These are phyloP conservation scores for Salvia sclarea DNA, from an alignment of 305 asterid genomes.

Conservation along the genomic window DNA sequence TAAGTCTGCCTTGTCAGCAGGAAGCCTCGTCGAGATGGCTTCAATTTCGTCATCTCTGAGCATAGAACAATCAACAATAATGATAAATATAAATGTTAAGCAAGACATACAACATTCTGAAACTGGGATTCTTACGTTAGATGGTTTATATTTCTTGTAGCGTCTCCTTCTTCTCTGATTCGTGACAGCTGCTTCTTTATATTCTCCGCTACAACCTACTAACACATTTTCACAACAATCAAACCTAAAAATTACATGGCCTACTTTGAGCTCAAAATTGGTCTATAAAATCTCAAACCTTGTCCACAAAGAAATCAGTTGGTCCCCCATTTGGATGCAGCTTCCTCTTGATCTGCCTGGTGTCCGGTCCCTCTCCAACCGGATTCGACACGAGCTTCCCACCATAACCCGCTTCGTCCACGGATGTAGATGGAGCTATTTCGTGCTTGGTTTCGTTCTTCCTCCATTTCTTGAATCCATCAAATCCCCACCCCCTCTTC, in stretches of 20 bases:
- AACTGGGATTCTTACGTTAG: conserved; percentile 47
- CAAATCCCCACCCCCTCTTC: conserved; percentile 60
- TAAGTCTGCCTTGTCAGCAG: conserved; percentile 70
- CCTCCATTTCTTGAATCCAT: conserved; percentile 82
- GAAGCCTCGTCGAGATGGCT: conserved; percentile 74
- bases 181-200: conserved; percentile 60
- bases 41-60: conserved; percentile 74
- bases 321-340: conserved; percentile 66
- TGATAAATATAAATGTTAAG: neutral
- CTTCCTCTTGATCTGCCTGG: conserved; percentile 65
- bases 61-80: neutral
- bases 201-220: conserved; percentile 66
- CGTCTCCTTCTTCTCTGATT: conserved; percentile 42
- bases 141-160: conserved; percentile 33
- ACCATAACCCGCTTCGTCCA: conserved; percentile 36
- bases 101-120: neutral
- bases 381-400: conserved; percentile 53
- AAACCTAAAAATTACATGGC: neutral
- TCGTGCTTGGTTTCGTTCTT: conserved; percentile 54
- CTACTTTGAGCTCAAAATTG: neutral
- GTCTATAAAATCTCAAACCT: conserved; percentile 42
- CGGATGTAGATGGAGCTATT: conserved; percentile 42
- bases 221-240: neutral
- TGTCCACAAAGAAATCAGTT: conserved; percentile 74
- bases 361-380: conserved; percentile 55